Evolutionary conservation across 1,139 yeast genomes (phyloP), one percentile per base, ranked within the genome.

Genomic region (Protomyces arabidopsidicola): DNA sequence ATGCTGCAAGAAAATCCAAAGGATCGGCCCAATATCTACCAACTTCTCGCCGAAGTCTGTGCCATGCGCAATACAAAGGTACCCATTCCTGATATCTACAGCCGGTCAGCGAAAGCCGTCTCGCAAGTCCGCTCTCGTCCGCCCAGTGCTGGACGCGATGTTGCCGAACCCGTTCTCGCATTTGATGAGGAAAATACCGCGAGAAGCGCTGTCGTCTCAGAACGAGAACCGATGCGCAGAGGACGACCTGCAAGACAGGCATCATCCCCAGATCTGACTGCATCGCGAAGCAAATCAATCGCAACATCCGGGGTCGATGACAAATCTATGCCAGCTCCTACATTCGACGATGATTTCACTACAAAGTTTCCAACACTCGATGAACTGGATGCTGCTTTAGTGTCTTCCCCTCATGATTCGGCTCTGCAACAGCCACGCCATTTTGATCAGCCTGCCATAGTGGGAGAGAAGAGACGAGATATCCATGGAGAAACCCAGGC

Each of bases 21-120:
- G 18, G 81, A 83, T 69, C 81, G 98, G 70, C 98, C 98, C 8
- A 93, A 90, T 72, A 86, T 90, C 36, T 89, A 85, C 67, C 98
- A 91, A 73, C 83, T 91, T 34, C 74, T 88, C 66, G 82, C 81
- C 66, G 95, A 89, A 72, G 75, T 90, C 18, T 84, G 88, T 68
- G 74, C 80, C 52, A 80, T 82, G 76, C 80, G 85, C 24, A 78
- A 80, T 16, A 74, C 78, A 3, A 78, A 78, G 36, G 78, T 84
- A 24, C 93, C 95, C 1, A 80, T 82, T 34, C 67, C 55, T 10
- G 68, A 69, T 45, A 67, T 67, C 27, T 57, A 55, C 45, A 45
- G 48, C 45, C 53, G 54, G 18, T 18, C 60, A 18, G 42, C 9
- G 16, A 36, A 36, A 12, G 42, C 16, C 6, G 16, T 12, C 16